Percentiles rank a stretch among this genome's conserved stretches.
Evolutionary conservation across 139 green algal species (phyloP).

Genomic region (Coelastrella sp.): DNA sequence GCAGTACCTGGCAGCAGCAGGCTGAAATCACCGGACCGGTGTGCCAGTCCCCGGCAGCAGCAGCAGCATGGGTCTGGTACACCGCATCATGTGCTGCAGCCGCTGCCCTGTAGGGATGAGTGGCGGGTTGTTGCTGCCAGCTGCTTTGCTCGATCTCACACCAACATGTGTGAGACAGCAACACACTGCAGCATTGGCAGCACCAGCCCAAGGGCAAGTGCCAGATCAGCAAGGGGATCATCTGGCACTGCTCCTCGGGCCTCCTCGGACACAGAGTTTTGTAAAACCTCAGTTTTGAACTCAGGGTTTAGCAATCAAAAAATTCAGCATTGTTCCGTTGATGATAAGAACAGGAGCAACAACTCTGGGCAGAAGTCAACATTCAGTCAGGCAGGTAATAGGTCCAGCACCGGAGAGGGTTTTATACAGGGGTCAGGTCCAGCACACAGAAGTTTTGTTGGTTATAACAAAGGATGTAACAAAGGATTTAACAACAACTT

Average conservation of each 20-base stretch:
- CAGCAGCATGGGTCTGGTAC: background rate
- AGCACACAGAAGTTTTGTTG: background rate
- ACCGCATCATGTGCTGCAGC: background rate
- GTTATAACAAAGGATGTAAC: background rate
- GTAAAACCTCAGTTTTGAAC: no score
- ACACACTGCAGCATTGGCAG: background rate
- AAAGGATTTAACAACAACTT: background rate
- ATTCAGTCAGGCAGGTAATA: no score
- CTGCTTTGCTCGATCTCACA: background rate
- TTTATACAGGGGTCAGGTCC: background rate
- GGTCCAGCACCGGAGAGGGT: no score
- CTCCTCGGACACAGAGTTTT: no score
- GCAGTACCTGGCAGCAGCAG: background rate
- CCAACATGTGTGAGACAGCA: background rate
- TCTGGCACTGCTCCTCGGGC: no score
- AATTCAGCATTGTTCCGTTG: no score
- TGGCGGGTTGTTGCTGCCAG: constrained; percentile 10
- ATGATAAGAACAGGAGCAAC: no score
- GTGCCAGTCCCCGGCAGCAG: background rate
- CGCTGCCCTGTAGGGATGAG: constrained; percentile 3
- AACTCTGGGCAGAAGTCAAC: no score
- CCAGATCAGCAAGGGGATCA: background rate
- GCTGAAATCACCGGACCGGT: background rate
- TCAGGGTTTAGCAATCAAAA: no score
- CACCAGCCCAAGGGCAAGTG: background rate